phyloP scores from a whole-genome alignment of 805 yeast genomes.

The Lipomyces sp. region DNA sequence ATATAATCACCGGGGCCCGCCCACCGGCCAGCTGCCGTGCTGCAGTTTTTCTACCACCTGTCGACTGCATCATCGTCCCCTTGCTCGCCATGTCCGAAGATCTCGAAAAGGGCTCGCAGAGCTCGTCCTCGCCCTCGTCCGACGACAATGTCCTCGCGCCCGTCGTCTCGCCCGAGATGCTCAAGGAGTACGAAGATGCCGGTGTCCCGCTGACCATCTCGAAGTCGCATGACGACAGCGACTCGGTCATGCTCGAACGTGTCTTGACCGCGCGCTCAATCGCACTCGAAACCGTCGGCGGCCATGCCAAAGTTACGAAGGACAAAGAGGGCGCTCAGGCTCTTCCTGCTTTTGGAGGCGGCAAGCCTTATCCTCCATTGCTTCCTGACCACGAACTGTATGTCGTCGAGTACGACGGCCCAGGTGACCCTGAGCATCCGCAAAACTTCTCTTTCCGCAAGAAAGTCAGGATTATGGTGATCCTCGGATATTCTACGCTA shows the following conservation, averaged over 20 bases:
- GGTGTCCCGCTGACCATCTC: constrained; percentile 15
- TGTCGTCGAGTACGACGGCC: constrained; percentile 72
- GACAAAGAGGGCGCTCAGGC: constrained; percentile 10
- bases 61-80: too few species aligned
- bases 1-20: too few species aligned
- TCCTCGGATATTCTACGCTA: constrained; percentile 51
- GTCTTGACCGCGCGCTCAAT: constrained; percentile 19
- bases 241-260: constrained; percentile 14
- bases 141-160: constrained; percentile 9
- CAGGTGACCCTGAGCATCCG: constrained; percentile 75
- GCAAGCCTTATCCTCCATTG: constrained; percentile 58
- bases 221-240: constrained; percentile 9
- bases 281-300: constrained; percentile 19
- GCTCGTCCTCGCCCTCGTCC: background rate
- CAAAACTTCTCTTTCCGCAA: constrained; percentile 63
- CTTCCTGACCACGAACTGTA: constrained; percentile 56
- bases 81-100: too few species aligned
- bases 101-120: too few species aligned
- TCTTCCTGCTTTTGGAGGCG: constrained; percentile 62
- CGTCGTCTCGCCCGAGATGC: constrained; percentile 15
- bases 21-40: too few species aligned
- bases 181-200: constrained; percentile 10
- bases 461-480: constrained; percentile 46
- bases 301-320: constrained; percentile 6
- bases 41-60: too few species aligned